A percentile compares a stretch with the other conserved stretches of the same genome.
These are phyloP conservation scores for Hippophae rhamnoides DNA, from an alignment of 306 rosid genomes.

Conservation along the genomic window DNA sequence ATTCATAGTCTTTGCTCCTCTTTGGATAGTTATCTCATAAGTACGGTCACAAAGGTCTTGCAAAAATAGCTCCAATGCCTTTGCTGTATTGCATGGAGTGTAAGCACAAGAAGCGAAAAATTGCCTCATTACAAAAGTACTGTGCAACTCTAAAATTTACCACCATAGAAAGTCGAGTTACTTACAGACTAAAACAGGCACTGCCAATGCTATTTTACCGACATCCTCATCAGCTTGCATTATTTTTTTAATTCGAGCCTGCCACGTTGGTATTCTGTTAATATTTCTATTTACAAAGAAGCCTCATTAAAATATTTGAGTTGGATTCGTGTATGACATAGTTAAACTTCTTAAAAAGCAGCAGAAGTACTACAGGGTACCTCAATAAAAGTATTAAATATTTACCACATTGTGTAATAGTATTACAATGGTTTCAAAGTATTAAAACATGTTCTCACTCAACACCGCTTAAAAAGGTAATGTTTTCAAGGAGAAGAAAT, in stretches of 20 bases:
- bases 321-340: too few relatives aligned
- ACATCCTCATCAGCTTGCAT: conserved; percentile 99
- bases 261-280: conserved; percentile 20
- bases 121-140: background rate
- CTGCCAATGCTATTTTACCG: conserved; percentile 92
- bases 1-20: conserved; percentile 98
- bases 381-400: too few relatives aligned
- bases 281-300: background rate
- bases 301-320: too few relatives aligned
- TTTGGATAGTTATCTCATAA: conserved; percentile 79
- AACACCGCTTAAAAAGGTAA: too few relatives aligned
- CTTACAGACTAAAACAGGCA: conserved; percentile 98
- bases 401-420: too few relatives aligned
- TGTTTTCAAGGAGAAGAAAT: too few relatives aligned
- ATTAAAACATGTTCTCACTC: too few relatives aligned
- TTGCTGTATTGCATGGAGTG: conserved; percentile 43
- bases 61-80: conserved; percentile 85
- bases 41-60: conserved; percentile 98
- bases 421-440: too few relatives aligned
- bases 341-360: too few relatives aligned
- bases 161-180: conserved; percentile 13
- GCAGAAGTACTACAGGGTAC: too few relatives aligned
- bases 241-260: conserved; percentile 92
- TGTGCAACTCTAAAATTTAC: background rate
- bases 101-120: conserved; percentile 17